Evolutionary conservation across 2,329 filamentous ascomycete species (phyloP), one percentile per base, ranked within the genome.

Genomic region (Apiospora arundinis): DNA sequence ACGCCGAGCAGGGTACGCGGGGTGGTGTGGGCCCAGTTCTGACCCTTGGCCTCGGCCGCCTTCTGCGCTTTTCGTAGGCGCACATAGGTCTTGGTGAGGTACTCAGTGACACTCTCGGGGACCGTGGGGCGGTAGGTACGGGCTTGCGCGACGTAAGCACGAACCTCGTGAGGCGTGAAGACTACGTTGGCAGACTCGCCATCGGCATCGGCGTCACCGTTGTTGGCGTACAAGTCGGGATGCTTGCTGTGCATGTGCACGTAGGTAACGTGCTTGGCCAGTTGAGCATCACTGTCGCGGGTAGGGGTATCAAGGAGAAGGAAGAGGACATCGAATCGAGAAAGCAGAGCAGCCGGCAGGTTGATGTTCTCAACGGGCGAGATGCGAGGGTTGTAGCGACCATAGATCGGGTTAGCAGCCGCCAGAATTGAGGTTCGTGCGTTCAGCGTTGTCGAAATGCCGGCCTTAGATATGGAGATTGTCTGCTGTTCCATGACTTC

Each of bases 331-430:
- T 99, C 96, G 83, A 99, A 99, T 89, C 96, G 94, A 72, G 95
- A 98, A 70, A 99, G 90, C 25, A 99, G 90, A 25, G 96, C 96
- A 23, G 96, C 96, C n/a, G 96, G 96, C 52, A 99, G 91, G 83
- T 99, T 99, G 84, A 99, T 99, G 83, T 99, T 99, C 82, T 99
- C 96, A 37, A 99, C 95, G 0, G 96, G 96, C 0, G 95, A 98
- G 77, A 99, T 93, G 74, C 95, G 94, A 71, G 96, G 96, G 84
- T 99, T 99, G 87, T 99, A 99, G 74, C 96, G 94, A 74, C 96
- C 96, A 79, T 99, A 99, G 56, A 99, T 89, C 71, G 96, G 96
- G 84, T 99, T 99, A 76, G 96, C 96, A 25, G 96, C 96, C 23
- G 96, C 95, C 21, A 99, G 90, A 78, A 99, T 97, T 0, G 95